Percentiles rank a stretch among this genome's conserved stretches.
phyloP scores from a whole-genome alignment of 495 filamentous ascomycete species.

The Staphylotrichum longicolle region DNA sequence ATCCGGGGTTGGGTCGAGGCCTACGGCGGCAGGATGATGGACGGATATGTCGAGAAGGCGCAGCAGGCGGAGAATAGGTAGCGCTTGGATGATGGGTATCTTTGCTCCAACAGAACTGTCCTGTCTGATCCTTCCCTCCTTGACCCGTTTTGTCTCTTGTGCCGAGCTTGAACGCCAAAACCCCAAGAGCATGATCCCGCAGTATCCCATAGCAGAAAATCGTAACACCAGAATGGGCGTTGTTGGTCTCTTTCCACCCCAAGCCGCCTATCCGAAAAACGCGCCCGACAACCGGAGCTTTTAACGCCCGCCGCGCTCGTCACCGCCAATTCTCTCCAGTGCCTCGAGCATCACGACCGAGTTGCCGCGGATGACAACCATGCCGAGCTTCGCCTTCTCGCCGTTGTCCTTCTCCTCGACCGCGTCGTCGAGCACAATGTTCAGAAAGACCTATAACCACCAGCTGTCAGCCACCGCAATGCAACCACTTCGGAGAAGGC shows the following conservation, averaged over 20 bases:
- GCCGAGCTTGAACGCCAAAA: constrained; percentile 19
- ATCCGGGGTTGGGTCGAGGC: constrained; percentile 51
- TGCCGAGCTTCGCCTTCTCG: constrained; percentile 87
- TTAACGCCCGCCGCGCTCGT: constrained; percentile 35
- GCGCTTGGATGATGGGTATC: constrained; percentile 20
- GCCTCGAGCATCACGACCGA: constrained; percentile 96
- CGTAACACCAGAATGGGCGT: not conserved
- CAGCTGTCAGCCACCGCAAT: constrained; percentile 3
- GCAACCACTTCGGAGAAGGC: not conserved
- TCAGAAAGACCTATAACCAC: constrained; percentile 80
- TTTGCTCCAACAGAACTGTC: constrained; percentile 3
- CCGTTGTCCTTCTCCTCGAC: constrained; percentile 91
- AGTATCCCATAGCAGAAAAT: constrained; percentile 10
- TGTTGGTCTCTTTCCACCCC: not conserved
- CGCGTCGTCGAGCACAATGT: constrained; percentile 97
- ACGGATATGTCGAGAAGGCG: constrained; percentile 47
- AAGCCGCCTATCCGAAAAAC: not conserved
- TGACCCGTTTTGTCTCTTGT: not conserved
- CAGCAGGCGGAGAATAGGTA: constrained; percentile 38
- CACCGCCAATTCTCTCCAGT: constrained; percentile 56
- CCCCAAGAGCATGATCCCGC: constrained; percentile 16
- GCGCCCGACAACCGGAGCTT: not conserved
- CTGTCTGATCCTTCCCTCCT: not conserved
- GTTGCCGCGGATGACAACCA: constrained; percentile 93
- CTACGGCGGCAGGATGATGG: constrained; percentile 45